A percentile compares a stretch with the other conserved stretches of the same genome.
These are phyloP conservation scores for Eucalyptus pauciflora DNA, from an alignment of 345 rosid species.

Conservation along the genomic window DNA sequence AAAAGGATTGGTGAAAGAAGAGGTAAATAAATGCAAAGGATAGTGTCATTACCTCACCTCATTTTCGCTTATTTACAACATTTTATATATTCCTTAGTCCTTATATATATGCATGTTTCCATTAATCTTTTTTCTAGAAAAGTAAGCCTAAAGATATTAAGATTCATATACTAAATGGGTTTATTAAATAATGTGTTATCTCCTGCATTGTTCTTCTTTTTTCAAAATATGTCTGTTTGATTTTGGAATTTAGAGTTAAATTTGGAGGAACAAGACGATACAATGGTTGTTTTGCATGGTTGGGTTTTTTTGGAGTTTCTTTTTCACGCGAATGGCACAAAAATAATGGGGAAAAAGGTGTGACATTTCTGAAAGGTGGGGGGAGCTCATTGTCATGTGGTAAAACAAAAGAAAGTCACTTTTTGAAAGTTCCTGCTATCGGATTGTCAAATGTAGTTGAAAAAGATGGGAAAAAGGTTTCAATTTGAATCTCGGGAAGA, in stretches of 20 bases:
- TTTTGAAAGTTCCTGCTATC: not conserved
- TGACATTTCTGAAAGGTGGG: not conserved
- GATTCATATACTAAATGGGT: not conserved
- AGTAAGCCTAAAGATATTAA: not conserved
- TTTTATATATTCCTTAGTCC: not conserved
- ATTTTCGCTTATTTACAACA: not conserved
- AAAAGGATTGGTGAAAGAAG: not conserved
- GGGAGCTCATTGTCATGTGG: not conserved
- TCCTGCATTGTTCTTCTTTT: not conserved
- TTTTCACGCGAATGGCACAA: not conserved
- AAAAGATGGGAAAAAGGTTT: not conserved
- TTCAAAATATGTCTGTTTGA: not conserved
- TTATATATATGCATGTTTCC: not conserved
- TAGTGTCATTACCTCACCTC: not conserved
- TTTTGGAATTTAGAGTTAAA: not conserved
- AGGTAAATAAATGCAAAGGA: not conserved
- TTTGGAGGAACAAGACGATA: not conserved
- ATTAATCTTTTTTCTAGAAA: not conserved
- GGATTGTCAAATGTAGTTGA: not conserved
- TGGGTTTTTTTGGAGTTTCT: not conserved
- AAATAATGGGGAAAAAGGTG: not conserved
- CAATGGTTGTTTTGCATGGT: not conserved
- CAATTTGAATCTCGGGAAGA: not conserved
- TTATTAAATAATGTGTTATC: not conserved
- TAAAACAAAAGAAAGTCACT: not conserved